These are phyloP conservation scores for Rhododendron ferrugineum DNA, from an alignment of 148 eudicot genomes.

Conservation along the genomic window DNA sequence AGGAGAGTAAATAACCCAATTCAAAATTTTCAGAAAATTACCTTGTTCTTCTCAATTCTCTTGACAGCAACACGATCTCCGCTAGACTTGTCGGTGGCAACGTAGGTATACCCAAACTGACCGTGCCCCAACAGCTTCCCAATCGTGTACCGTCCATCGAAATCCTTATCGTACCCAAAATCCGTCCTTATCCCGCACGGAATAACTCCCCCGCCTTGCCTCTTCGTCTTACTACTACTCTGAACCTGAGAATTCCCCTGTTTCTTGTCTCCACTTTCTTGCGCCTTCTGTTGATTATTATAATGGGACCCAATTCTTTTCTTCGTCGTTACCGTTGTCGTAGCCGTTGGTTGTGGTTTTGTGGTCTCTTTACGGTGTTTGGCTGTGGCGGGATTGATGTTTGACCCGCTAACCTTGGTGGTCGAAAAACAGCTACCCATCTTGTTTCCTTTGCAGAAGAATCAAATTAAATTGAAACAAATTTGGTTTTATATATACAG, in stretches of 20 bases:
- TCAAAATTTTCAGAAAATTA: conserved; percentile 3
- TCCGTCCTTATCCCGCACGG: conserved; percentile 82
- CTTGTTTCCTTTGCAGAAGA: background rate
- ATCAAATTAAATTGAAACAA: background rate
- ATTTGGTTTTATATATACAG: background rate
- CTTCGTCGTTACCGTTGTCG: conserved; percentile 1
- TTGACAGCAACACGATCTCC: conserved; percentile 96
- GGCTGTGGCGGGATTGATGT: conserved; percentile 32
- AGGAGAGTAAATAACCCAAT: background rate
- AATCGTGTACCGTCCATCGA: conserved; percentile 52
- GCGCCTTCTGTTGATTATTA: conserved; percentile 16
- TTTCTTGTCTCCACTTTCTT: conserved; percentile 6
- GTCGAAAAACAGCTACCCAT: conserved; percentile 75
- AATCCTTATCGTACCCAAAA: conserved; percentile 86
- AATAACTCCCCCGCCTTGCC: conserved; percentile 30
- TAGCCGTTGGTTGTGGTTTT: conserved; percentile 10
- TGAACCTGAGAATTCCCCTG: conserved; percentile 6
- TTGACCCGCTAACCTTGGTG: conserved; percentile 50
- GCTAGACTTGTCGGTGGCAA: conserved; percentile 63
- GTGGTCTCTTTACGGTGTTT: conserved; percentile 4
- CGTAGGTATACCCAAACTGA: conserved; percentile 95
- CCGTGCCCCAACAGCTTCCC: conserved; percentile 97
- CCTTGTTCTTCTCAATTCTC: conserved; percentile 91
- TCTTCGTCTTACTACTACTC: conserved; percentile 14
- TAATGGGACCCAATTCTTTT: conserved; percentile 19